Base-by-base conservation (phyloP, 1,139 yeast species). In the Nakaseomyces sp. region DNA sequence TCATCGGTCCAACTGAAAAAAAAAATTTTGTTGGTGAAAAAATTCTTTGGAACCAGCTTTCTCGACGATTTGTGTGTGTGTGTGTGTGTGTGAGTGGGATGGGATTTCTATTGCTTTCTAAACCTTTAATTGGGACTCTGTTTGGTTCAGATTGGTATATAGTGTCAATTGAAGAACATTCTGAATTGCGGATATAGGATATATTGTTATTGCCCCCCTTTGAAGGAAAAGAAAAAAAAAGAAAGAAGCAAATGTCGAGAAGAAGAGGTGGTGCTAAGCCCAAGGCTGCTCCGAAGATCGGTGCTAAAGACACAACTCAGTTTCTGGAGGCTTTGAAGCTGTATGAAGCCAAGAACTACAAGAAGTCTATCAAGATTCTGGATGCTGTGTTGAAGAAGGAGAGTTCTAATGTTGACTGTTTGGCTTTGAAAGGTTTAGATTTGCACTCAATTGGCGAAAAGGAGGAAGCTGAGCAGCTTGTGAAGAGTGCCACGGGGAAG, bases 281-380 rank as follows among this genome's bases (percentile, higher is more conserved):
- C 12, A 50, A 48, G 29, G 40, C 50, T 10, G 40, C 43, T 15
- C 38, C 45, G 3, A 44, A 46, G 37, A 43, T 45, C 5, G 47
- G 48, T 50, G 66, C 67, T 45, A 81, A 81, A 60, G 88, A 81
- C 51, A 85, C 80, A 49, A 69, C 72, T 42, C 77, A 77, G 54
- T 88, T 89, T 69, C 74, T 83, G 49, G 86, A 83, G 53, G 95
- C 96, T 1, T 71, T 91, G 60, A 79, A 80, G 56, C 72, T 85
- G 41, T 91, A 87, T 58, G 98, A 91, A 59, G 62, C 72, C 40
- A 87, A 85, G 62, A 91, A 87, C 64, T 89, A 88, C 70, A 87
- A 87, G 60, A 88, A 88, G 58, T 79, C 95, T 0, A 67, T 88
- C 56, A 85, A 85, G 62, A 61, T 79, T 29, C 75, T 87, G 28